phyloP scores from a whole-genome alignment of 139 green algal species.

The Chlorella sp. region DNA sequence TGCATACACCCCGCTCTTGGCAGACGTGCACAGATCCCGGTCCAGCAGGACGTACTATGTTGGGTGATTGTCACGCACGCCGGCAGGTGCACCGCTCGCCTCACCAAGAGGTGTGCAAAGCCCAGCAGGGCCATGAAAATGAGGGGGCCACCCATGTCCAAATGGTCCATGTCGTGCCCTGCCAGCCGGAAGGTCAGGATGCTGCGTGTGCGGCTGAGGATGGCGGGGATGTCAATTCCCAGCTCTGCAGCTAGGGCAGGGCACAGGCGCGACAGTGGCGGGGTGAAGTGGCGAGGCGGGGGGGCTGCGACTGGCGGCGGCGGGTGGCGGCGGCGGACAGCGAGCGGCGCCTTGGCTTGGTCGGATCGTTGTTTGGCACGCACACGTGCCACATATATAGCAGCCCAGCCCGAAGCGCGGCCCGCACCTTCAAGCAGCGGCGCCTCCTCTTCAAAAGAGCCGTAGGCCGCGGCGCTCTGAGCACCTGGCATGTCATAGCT shows the following conservation, averaged over 20 bases:
- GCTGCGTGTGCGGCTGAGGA: conserved; percentile 73
- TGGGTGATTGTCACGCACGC: too few relatives aligned
- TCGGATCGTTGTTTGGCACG: neutral
- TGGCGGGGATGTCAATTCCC: conserved; percentile 90
- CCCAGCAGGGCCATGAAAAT: conserved; percentile 84
- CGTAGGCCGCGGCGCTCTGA: conserved; percentile 42
- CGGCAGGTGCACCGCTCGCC: too few relatives aligned
- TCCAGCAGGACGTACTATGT: too few relatives aligned
- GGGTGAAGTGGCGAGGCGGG: neutral
- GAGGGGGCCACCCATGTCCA: conserved; percentile 92
- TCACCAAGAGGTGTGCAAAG: conserved; percentile 87
- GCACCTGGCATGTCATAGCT: neutral
- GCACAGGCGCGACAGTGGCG: neutral
- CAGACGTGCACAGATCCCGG: too few relatives aligned
- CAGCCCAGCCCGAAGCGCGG: neutral
- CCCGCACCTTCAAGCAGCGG: conserved; percentile 84
- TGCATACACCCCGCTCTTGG: too few relatives aligned
- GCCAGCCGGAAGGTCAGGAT: conserved; percentile 77
- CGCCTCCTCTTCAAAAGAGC: conserved; percentile 86
- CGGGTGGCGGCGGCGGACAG: neutral
- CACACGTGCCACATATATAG: neutral
- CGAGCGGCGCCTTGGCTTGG: neutral
- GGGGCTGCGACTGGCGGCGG: neutral
- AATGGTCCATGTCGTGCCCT: conserved; percentile 67
- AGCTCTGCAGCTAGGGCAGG: conserved; percentile 74